A percentile compares a stretch with the other conserved stretches of the same genome.
Conservation (phyloP, 805 yeast genomes). For the Kockiozyma suomiensis region DNA sequence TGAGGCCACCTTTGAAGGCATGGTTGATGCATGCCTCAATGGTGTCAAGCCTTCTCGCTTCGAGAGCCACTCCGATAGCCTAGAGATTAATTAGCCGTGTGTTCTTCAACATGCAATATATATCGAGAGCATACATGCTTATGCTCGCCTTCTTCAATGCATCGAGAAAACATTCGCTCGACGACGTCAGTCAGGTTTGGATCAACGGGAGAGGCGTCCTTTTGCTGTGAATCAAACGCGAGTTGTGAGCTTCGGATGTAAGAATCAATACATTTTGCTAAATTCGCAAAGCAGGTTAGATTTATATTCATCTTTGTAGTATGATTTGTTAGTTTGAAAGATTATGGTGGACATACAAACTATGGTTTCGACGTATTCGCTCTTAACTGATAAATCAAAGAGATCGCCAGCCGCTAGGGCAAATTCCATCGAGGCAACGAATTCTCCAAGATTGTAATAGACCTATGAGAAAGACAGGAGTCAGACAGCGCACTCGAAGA, state of each 20-base stretch:
- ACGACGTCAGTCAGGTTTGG: slow-evolving; percentile 68
- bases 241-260: slow-evolving; percentile 68
- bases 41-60: slow-evolving; percentile 82
- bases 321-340: no score
- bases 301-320: no score
- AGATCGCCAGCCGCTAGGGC: slow-evolving; percentile 82
- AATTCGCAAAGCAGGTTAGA: background rate
- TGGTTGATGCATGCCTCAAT: slow-evolving; percentile 44
- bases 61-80: slow-evolving; percentile 89
- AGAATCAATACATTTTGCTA: slow-evolving; percentile 78
- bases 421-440: slow-evolving; percentile 83
- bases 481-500: background rate
- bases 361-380: slow-evolving; percentile 91
- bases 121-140: slow-evolving; percentile 48
- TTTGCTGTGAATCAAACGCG: slow-evolving; percentile 31
- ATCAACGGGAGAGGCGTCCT: slow-evolving; percentile 45
- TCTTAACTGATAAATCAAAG: slow-evolving; percentile 70
- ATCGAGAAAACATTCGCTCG: slow-evolving; percentile 82
- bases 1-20: slow-evolving; percentile 25
- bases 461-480: slow-evolving; percentile 37
- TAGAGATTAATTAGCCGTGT: background rate
- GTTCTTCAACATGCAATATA: background rate
- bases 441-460: slow-evolving; percentile 90
- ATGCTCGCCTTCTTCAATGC: slow-evolving; percentile 69
- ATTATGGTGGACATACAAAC: slow-evolving; percentile 52